Base-by-base conservation (phyloP, 495 filamentous ascomycete genomes). In the Aspergillus sclerotioniger region DNA sequence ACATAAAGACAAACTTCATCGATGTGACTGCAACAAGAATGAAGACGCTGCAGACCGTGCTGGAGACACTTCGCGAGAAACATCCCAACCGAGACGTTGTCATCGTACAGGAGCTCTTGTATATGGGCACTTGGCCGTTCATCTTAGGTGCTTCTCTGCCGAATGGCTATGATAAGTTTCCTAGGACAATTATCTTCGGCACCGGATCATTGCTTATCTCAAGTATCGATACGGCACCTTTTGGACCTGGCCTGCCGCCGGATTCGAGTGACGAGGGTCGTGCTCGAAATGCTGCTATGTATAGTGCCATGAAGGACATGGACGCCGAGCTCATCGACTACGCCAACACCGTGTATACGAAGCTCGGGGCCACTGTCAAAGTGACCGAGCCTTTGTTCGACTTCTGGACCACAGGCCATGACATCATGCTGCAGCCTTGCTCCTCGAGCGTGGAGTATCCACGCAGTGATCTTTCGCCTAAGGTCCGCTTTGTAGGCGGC, bases 381-480 rank as follows among this genome's bases (percentile, higher is more conserved):
- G 13, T 33, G 12, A n/a, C 28, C 5, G 29, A 31, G 3, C 6
- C 17, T 3, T 10, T 56, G 12, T 19, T 56, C 3, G 53, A 48
- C 16, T 32, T 48, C 20, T 20, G 21, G 12, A 28, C 43, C 43
- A 37, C 53, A 4, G 43, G 28, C 21, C 19, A 21, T 10, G 43
- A 48, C 29, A 21, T 56, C 2, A 19, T 16, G 13, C 25, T 56
- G 29, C 53, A 56, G 53, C 43, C 53, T 0, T 56, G 53, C 33
- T 46, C 39, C 35, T 28, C 53, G n/a, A 56, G 43, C 43, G 19
- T 56, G 25, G 53, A 56, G 53, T 56, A 56, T 15, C 53, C 53
- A 19, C 53, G 53, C 5, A 56, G 53, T 37, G 53, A 56, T n/a
- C 12, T 56, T 12, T 15, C 53, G 12, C n/a, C 8, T 4, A 56